Conservation (phyloP, 2,329 filamentous ascomycete species). For the Aspergillus quadrilineatus region DNA sequence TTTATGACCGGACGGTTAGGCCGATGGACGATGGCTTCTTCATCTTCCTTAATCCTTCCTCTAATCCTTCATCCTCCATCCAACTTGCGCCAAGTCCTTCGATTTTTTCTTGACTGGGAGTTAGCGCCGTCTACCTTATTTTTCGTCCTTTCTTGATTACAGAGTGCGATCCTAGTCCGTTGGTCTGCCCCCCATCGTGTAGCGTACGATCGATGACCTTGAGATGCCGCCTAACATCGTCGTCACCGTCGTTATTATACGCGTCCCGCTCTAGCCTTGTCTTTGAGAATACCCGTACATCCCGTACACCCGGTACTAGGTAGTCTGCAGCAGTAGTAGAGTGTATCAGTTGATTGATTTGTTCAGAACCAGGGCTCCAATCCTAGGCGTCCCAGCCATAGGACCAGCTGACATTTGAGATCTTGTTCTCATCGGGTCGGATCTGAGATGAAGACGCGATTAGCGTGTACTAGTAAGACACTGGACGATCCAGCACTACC, state of each 20-base stretch:
- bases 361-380: background rate
- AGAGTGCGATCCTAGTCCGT: slow-evolving; percentile 1
- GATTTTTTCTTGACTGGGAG: background rate
- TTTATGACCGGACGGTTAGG: background rate
- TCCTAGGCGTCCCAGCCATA: background rate
- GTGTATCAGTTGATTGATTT: background rate
- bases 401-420: background rate
- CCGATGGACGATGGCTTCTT: background rate
- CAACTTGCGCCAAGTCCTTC: background rate
- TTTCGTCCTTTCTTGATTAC: slow-evolving; percentile 10
- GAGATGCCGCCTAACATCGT: background rate
- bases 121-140: background rate
- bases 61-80: background rate
- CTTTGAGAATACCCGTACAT: too few relatives aligned
- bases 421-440: slow-evolving; percentile 1
- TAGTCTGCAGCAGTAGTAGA: background rate
- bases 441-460: slow-evolving; percentile 7
- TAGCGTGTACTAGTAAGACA: slow-evolving; percentile 3
- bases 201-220: slow-evolving; percentile 25
- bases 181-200: slow-evolving; percentile 20
- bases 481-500: background rate
- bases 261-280: too few relatives aligned
- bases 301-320: too few relatives aligned
- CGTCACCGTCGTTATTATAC: too few relatives aligned
- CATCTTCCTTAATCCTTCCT: background rate